A percentile compares a stretch with the other conserved stretches of the same genome.
phyloP scores from a whole-genome alignment of 2,329 filamentous ascomycete species.

The Zymoseptoria passerinii region DNA sequence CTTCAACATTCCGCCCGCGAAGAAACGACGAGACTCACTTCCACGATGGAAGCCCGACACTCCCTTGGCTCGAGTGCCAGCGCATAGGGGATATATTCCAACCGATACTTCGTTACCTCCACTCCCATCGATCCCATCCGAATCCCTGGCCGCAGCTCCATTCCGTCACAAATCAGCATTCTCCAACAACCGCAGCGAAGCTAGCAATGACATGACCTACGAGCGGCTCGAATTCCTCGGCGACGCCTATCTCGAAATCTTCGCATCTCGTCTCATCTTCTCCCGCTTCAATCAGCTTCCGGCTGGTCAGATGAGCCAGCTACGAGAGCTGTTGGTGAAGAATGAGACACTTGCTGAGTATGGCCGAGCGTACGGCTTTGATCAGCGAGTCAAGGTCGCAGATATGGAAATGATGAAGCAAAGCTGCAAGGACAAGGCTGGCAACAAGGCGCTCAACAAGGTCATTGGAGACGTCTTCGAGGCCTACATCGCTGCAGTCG shows the following conservation, averaged over 20 bases:
- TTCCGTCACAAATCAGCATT: slow-evolving; percentile 29
- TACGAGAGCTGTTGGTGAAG: slow-evolving; percentile 71
- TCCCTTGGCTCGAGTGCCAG: background rate
- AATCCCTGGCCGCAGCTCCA: slow-evolving; percentile 19
- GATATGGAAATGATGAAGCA: slow-evolving; percentile 5
- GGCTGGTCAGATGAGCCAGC: slow-evolving; percentile 62
- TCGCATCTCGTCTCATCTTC: slow-evolving; percentile 68
- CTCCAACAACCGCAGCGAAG: slow-evolving; percentile 16
- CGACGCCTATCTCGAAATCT: slow-evolving; percentile 74
- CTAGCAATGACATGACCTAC: slow-evolving; percentile 44
- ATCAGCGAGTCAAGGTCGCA: slow-evolving; percentile 51
- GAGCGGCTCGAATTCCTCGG: slow-evolving; percentile 84
- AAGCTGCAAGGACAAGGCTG: slow-evolving; percentile 17
- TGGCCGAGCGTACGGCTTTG: slow-evolving; percentile 61
- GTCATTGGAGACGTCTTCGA: slow-evolving; percentile 67
- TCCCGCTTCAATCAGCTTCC: slow-evolving; percentile 58
- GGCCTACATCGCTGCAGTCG: slow-evolving; percentile 73
- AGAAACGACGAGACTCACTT: background rate
- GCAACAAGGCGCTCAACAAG: slow-evolving; percentile 41
- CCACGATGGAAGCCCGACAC: background rate
- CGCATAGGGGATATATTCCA: background rate
- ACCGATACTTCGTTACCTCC: slow-evolving; percentile 15
- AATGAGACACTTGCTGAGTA: slow-evolving; percentile 70
- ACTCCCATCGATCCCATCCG: slow-evolving; percentile 21
- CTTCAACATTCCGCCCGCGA: background rate